Evolutionary conservation across 106 monocot species (phyloP), one percentile per base, ranked within the genome.

Genomic region (Platanthera guangdongensis): DNA sequence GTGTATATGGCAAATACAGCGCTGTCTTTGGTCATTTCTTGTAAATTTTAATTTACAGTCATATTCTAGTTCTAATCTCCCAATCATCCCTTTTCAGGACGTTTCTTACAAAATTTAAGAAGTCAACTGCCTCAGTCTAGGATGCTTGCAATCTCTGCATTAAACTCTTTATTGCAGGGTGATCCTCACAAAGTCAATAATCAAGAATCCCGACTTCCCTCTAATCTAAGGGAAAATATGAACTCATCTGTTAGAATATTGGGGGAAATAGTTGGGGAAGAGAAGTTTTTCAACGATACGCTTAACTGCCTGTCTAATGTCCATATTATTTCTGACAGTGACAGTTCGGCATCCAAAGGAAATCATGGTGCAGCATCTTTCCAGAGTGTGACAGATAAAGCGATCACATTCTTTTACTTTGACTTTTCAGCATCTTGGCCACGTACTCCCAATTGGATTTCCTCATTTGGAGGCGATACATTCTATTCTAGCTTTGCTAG

Each of bases 361-460:
- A 82, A 74, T 80, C 78, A 87, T 45, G 91, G 80, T 57, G 57
- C 74, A 59, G 86, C 89, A 76, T 92, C 90, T 49, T 80, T 99
- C 72, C 99, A 99, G 80, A 92, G 88, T 73, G 71, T 76, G 39
- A 70, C 90, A 72, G 99, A 99, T 81, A 90, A 87, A 79, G 88
- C 90, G 47, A 94, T 99, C 54, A 99, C 92, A 9, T 90, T 83
- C 68, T 99, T 99, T 86, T 94, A 94, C 78, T 99, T 94, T 84
- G 99, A 99, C 71, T 99, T 99, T 74, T 90, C 86, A 71, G 87
- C 99, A 68, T 80, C 91, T 72, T 99, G 99, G 99, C 99, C 99
- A 68, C 87, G 99, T 0, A 99, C 99, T 51, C 94, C 99, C 13
- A 88, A 80, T 77, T 99, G 99, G 99, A 86, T 94, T 75, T 88